These are phyloP conservation scores for Spathaspora arborariae DNA, from an alignment of 805 yeast genomes.

Conservation along the genomic window DNA sequence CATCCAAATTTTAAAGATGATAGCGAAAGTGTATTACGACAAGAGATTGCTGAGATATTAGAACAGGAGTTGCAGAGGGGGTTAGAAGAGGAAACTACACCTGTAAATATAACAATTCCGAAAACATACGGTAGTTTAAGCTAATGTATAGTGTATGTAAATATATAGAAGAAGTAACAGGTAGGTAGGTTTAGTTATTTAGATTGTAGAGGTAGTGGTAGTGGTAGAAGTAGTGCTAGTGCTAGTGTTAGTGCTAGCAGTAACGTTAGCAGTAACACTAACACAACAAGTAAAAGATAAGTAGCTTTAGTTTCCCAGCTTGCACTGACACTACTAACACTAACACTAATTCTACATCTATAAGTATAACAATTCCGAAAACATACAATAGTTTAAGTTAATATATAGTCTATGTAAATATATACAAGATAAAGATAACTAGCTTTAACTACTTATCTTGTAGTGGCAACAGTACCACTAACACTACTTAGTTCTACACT, in stretches of 20 bases:
- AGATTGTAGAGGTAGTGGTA: too few species aligned
- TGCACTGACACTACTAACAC: too few species aligned
- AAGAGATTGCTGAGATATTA: slow-evolving; percentile 8
- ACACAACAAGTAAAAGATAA: too few species aligned
- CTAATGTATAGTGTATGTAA: neutral
- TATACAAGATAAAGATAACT: neutral
- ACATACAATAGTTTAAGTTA: too few species aligned
- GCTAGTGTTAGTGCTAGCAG: too few species aligned
- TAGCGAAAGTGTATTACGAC: slow-evolving; percentile 10
- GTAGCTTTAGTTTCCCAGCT: too few species aligned
- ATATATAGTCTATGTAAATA: neutral
- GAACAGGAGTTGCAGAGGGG: slow-evolving; percentile 2
- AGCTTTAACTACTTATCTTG: neutral
- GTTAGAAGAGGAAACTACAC: neutral
- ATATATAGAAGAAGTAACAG: neutral
- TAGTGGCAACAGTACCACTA: neutral
- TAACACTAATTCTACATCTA: too few species aligned
- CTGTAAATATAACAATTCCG: neutral
- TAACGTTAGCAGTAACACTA: too few species aligned
- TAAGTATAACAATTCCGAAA: neutral
- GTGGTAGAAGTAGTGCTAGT: too few species aligned
- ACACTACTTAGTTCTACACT: neutral
- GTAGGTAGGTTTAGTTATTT: too few species aligned
- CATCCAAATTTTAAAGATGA: slow-evolving; percentile 9
- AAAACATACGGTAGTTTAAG: neutral